phyloP scores from a whole-genome alignment of 179 eudicot genomes.

The Beta corolliflora region DNA sequence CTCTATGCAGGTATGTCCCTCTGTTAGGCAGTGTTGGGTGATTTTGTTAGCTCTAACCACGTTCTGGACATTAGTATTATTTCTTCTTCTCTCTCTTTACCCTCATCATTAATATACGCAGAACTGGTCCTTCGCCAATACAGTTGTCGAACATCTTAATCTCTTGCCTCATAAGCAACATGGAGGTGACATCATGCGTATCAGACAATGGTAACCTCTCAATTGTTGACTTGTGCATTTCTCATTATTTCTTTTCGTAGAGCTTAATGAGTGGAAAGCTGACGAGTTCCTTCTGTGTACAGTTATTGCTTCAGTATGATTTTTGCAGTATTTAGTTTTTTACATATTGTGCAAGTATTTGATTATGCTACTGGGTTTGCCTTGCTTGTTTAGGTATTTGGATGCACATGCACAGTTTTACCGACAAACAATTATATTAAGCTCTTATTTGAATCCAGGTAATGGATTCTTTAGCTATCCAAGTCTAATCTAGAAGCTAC shows the following conservation, averaged over 20 bases:
- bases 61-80: conserved; percentile 3
- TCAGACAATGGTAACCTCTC: conserved; percentile 66
- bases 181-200: conserved; percentile 91
- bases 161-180: conserved; percentile 68
- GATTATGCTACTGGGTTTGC: conserved; percentile 1
- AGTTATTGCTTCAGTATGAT: neutral
- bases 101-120: conserved; percentile 35
- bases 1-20: conserved; percentile 79
- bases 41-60: neutral
- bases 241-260: neutral
- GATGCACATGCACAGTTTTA: conserved; percentile 83
- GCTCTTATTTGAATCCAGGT: conserved; percentile 90
- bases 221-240: too few relatives aligned
- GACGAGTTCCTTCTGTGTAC: too few relatives aligned
- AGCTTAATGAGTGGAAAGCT: neutral
- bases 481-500: neutral
- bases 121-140: conserved; percentile 88
- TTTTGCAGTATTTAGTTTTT: neutral
- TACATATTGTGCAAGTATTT: neutral
- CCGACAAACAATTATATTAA: conserved; percentile 81
- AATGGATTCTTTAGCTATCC: conserved; percentile 22
- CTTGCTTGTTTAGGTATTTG: conserved; percentile 56
- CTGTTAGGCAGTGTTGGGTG: neutral
- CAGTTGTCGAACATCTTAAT: conserved; percentile 72
- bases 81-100: neutral